These are phyloP conservation scores for Globisporangium iwayamae DNA, from an alignment of 352 stramenopile species.

Conservation along the genomic window DNA sequence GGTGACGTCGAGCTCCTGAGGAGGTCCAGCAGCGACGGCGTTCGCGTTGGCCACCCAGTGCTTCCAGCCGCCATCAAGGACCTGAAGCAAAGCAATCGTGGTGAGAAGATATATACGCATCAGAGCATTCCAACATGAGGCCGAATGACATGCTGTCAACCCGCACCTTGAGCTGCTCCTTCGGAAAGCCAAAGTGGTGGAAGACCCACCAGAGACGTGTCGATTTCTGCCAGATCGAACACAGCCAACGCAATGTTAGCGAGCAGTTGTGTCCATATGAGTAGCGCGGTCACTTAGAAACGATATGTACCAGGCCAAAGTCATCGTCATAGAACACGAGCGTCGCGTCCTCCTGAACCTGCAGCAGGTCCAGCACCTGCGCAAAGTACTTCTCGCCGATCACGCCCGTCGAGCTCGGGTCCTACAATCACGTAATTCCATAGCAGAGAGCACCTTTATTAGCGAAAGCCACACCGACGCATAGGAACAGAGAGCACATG, in stretches of 20 bases:
- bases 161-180: slow-evolving; percentile 65
- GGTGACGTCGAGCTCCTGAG: neutral
- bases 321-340: slow-evolving; percentile 83
- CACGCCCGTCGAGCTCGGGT: slow-evolving; percentile 39
- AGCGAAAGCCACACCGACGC: neutral
- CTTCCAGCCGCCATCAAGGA: slow-evolving; percentile 70
- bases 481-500: neutral
- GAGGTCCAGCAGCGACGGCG: slow-evolving; percentile 31
- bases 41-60: slow-evolving; percentile 55
- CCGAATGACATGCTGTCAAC: too few relatives aligned
- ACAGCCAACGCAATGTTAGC: too few relatives aligned
- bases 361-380: slow-evolving; percentile 37
- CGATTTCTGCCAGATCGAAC: slow-evolving; percentile 25
- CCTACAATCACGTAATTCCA: neutral
- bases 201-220: slow-evolving; percentile 82
- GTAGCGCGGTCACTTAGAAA: too few relatives aligned
- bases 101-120: too few relatives aligned
- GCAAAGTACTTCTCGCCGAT: slow-evolving; percentile 40
- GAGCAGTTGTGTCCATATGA: too few relatives aligned
- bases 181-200: slow-evolving; percentile 66
- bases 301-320: slow-evolving; percentile 42
- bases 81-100: slow-evolving; percentile 17
- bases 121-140: neutral
- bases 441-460: too few relatives aligned
- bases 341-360: slow-evolving; percentile 43